Evolutionary conservation across 2,329 filamentous ascomycete species (phyloP).

Genomic region (Dissoconium aciculare): DNA sequence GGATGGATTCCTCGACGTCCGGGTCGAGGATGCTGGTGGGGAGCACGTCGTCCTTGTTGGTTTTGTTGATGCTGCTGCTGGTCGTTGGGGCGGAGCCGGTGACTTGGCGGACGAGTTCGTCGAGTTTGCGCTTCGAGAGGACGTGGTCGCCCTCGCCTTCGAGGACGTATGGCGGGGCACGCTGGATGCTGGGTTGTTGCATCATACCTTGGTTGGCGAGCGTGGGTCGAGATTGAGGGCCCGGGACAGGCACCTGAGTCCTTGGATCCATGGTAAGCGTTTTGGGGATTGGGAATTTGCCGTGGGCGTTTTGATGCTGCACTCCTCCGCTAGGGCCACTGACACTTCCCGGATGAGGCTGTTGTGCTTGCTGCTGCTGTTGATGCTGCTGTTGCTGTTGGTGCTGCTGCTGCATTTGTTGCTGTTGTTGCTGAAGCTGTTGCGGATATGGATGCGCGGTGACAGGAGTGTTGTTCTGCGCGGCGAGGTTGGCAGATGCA

Average conservation of each 20-base stretch:
- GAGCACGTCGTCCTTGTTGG: slow-evolving; percentile 48
- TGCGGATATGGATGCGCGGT: slow-evolving; percentile 3
- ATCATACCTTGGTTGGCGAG: slow-evolving; percentile 73
- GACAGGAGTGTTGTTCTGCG: slow-evolving; percentile 21
- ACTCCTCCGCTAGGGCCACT: too few species aligned
- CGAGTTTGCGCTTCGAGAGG: slow-evolving; percentile 93
- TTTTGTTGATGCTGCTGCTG: background rate
- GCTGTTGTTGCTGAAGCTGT: slow-evolving; percentile 10
- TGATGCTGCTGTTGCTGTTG: slow-evolving; percentile 7
- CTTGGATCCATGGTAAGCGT: slow-evolving; percentile 57
- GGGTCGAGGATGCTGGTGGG: slow-evolving; percentile 53
- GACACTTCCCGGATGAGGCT: too few species aligned
- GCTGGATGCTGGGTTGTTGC: slow-evolving; percentile 70
- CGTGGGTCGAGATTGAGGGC: slow-evolving; percentile 64
- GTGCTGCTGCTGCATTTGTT: slow-evolving; percentile 10
- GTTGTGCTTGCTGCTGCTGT: slow-evolving; percentile 9
- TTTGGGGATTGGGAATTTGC: slow-evolving; percentile 73
- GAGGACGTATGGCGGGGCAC: slow-evolving; percentile 68
- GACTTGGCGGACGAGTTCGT: slow-evolving; percentile 87
- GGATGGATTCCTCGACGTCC: slow-evolving; percentile 90
- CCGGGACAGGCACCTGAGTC: slow-evolving; percentile 57
- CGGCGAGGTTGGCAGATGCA: too few species aligned
- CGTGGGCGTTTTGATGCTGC: slow-evolving; percentile 30
- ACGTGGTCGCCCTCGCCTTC: slow-evolving; percentile 87
- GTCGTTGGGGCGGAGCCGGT: slow-evolving; percentile 65